These are phyloP conservation scores for Eucalyptus regnans DNA, from an alignment of 345 rosid genomes.

Conservation along the genomic window DNA sequence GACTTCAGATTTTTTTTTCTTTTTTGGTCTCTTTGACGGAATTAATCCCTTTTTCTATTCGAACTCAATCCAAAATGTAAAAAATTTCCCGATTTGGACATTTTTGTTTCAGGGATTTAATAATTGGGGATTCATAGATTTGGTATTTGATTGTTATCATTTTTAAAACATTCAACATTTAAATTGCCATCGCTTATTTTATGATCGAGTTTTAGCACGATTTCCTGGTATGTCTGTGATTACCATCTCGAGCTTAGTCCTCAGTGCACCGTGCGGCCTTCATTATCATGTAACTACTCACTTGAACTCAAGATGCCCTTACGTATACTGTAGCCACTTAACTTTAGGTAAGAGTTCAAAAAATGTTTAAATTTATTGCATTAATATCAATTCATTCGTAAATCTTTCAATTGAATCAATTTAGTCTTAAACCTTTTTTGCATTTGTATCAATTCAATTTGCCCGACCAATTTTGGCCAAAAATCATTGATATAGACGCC, in stretches of 20 bases:
- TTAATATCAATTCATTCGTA: no score
- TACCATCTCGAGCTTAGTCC: neutral
- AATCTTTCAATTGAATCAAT: no score
- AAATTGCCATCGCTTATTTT: neutral
- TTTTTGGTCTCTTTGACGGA: neutral
- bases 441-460: no score
- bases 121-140: neutral
- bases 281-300: neutral
- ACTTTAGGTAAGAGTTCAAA: neutral
- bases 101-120: neutral
- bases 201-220: neutral
- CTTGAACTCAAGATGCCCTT: neutral
- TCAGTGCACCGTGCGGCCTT: neutral
- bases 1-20: neutral
- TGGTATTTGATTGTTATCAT: neutral
- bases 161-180: neutral
- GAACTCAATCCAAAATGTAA: neutral
- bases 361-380: no score
- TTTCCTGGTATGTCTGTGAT: neutral
- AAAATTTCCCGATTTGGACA: neutral
- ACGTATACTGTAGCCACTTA: neutral
- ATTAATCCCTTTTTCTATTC: neutral
- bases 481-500: no score
- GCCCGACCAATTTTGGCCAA: fast-evolving
- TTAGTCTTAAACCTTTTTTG: no score